Conservation (phyloP, 768 basidiomycete species). For the Ephemerocybe angulata region DNA sequence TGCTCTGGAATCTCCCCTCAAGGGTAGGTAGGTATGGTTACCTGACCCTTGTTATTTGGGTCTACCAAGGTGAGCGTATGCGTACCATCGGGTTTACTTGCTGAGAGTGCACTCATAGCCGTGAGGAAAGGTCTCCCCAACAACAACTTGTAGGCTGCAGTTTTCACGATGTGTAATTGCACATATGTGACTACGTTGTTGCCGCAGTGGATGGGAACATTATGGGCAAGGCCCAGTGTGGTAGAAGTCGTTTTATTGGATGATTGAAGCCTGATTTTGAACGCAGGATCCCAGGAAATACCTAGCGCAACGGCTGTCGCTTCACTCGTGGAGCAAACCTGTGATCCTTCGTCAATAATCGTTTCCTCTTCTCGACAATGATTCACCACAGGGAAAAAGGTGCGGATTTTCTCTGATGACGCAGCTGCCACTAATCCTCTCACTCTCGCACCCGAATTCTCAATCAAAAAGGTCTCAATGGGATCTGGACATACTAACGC, state of each 20-base stretch:
- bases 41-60: conserved; percentile 23
- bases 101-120: too few relatives aligned
- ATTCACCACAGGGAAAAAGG: not conserved
- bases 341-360: too few relatives aligned
- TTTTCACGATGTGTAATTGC: conserved; percentile 28
- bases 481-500: not conserved
- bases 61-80: too few relatives aligned
- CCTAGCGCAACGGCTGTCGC: conserved; percentile 3
- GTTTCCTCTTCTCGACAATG: too few relatives aligned
- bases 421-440: not conserved
- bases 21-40: conserved; percentile 21
- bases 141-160: too few relatives aligned
- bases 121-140: too few relatives aligned
- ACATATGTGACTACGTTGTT: conserved; percentile 19
- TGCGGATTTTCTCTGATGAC: not conserved
- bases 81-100: too few relatives aligned
- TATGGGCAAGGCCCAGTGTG: conserved; percentile 22
- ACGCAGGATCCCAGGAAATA: conserved; percentile 16
- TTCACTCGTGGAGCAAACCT: too few relatives aligned
- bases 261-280: conserved; percentile 22
- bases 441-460: too few relatives aligned
- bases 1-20: too few relatives aligned
- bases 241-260: conserved; percentile 20
- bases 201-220: conserved; percentile 22
- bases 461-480: not conserved